phyloP scores from a whole-genome alignment of 257 asterid genomes.

The Phtheirospermum japonicum region DNA sequence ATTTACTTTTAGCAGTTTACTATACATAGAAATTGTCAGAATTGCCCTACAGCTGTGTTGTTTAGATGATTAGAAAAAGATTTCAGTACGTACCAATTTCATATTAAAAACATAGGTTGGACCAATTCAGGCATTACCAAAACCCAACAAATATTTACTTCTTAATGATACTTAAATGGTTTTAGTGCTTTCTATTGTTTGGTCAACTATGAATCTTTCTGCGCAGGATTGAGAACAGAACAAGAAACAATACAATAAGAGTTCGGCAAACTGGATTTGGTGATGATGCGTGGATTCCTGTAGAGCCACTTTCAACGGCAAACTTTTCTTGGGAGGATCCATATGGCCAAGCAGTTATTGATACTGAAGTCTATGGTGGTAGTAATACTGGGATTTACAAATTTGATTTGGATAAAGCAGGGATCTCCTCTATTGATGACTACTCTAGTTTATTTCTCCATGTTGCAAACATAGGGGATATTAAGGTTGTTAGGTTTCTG shows the following conservation, averaged over 20 bases:
- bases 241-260: slow-evolving; percentile 46
- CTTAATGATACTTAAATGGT: slow-evolving; percentile 7
- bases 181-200: slow-evolving; percentile 24
- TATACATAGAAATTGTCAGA: not conserved
- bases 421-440: slow-evolving; percentile 53
- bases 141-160: not conserved
- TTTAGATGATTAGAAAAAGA: not conserved
- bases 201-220: slow-evolving; percentile 30
- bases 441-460: slow-evolving; percentile 59
- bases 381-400: slow-evolving; percentile 41
- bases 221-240: slow-evolving; percentile 85
- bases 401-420: slow-evolving; percentile 57
- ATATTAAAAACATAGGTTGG: slow-evolving; percentile 2
- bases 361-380: slow-evolving; percentile 48
- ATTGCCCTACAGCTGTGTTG: not conserved
- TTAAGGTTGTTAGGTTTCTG: slow-evolving; percentile 74
- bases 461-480: slow-evolving; percentile 57
- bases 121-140: slow-evolving; percentile 20
- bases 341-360: slow-evolving; percentile 72
- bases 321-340: slow-evolving; percentile 90
- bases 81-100: not conserved
- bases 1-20: slow-evolving; percentile 3
- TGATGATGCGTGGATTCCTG: slow-evolving; percentile 71
- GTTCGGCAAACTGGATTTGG: slow-evolving; percentile 88
- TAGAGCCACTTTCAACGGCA: slow-evolving; percentile 68